Evolutionary conservation across 768 basidiomycete species (phyloP).

Genomic region (Hebeloma cylindrosporum): DNA sequence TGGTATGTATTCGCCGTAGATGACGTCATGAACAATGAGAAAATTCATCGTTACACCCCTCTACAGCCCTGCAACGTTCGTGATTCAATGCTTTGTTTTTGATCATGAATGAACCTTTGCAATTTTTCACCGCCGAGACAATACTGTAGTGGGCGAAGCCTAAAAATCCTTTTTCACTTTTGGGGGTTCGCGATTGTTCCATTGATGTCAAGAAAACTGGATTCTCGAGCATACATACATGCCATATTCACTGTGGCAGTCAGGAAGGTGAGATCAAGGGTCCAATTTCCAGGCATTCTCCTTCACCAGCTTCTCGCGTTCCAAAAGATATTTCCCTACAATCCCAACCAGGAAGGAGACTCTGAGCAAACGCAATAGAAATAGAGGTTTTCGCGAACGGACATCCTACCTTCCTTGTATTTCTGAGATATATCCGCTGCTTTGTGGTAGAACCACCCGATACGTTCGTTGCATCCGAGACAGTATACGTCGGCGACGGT

Average conservation of each 20-base stretch:
- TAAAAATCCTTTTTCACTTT: no score
- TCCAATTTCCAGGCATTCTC: slow-evolving; percentile 80
- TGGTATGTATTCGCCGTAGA: no score
- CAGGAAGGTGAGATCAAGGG: slow-evolving; percentile 11
- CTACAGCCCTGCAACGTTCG: no score
- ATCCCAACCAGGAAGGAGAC: slow-evolving; percentile 1
- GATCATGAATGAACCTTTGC: no score
- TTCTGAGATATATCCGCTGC: slow-evolving; percentile 76
- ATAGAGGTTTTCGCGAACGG: neutral
- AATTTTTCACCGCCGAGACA: no score
- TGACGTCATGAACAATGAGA: no score
- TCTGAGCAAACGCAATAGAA: neutral
- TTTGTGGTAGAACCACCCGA: slow-evolving; percentile 85
- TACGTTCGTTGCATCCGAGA: slow-evolving; percentile 70
- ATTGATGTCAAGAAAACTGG: no score
- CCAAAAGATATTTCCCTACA: slow-evolving; percentile 77
- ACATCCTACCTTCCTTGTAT: slow-evolving; percentile 81
- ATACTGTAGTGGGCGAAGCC: no score
- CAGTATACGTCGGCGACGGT: slow-evolving; percentile 82
- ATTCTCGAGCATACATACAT: neutral
- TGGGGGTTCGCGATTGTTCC: neutral
- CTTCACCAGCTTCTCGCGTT: slow-evolving; percentile 77
- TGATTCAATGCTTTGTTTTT: no score
- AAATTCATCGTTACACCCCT: no score
- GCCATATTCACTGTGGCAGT: neutral